phyloP scores from a whole-genome alignment of 129 eudicot species.

The Chrysanthemum seticuspe region DNA sequence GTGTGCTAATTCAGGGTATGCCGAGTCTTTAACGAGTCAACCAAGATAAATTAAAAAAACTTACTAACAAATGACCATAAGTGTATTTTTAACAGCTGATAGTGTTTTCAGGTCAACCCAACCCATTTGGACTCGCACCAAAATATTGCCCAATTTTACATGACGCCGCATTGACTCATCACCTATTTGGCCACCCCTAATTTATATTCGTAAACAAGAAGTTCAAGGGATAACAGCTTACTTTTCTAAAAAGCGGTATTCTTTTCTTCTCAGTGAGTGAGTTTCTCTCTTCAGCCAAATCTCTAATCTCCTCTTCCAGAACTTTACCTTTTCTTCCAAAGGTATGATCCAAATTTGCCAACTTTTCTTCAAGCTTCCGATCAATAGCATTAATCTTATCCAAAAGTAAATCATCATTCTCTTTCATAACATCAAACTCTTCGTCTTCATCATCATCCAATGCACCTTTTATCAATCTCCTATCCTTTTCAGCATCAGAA shows the following conservation, averaged over 20 bases:
- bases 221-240: conserved; percentile 35
- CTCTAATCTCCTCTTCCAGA: conserved; percentile 87
- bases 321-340: conserved; percentile 86
- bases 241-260: conserved; percentile 79
- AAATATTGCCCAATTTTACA: too few relatives aligned
- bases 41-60: too few relatives aligned
- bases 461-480: conserved; percentile 30
- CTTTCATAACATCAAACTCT: conserved; percentile 74
- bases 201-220: background rate
- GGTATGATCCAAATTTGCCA: conserved; percentile 74
- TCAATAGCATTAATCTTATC: conserved; percentile 72
- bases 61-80: too few relatives aligned
- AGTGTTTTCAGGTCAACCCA: too few relatives aligned
- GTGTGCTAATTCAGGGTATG: too few relatives aligned
- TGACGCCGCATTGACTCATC: too few relatives aligned
- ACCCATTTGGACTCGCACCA: too few relatives aligned
- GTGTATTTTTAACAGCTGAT: too few relatives aligned
- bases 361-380: conserved; percentile 67
- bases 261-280: conserved; percentile 77
- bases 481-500: conserved; percentile 42
- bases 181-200: too few relatives aligned
- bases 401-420: conserved; percentile 65
- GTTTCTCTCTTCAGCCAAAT: conserved; percentile 95
- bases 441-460: conserved; percentile 47
- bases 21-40: too few relatives aligned